phyloP scores from a whole-genome alignment of 1,284 basidiomycete genomes.

The Melampsora larici-populina region DNA sequence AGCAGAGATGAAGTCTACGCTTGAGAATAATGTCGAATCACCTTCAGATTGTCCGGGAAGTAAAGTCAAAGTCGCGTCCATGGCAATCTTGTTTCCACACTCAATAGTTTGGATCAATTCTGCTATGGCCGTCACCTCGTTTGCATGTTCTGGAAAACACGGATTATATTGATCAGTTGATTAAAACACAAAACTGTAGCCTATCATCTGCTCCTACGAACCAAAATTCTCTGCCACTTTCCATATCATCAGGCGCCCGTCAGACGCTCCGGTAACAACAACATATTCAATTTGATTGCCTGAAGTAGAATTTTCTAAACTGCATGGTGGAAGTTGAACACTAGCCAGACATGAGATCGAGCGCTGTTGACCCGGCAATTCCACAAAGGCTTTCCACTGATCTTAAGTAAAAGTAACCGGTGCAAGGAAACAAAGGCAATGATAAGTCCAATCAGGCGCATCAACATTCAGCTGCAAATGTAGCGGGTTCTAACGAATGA shows the following conservation, averaged over 20 bases:
- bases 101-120: slow-evolving; percentile 63
- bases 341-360: slow-evolving; percentile 34
- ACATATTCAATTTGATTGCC: slow-evolving; percentile 4
- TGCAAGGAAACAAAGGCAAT: background rate
- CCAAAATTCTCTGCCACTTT: background rate
- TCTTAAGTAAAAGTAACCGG: background rate
- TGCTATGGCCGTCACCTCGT: slow-evolving; percentile 51
- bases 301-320: background rate
- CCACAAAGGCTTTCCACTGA: slow-evolving; percentile 14
- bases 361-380: slow-evolving; percentile 21
- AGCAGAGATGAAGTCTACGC: background rate
- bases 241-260: slow-evolving; percentile 27
- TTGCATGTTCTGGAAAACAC: background rate
- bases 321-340: background rate
- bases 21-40: slow-evolving; percentile 51
- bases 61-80: slow-evolving; percentile 64
- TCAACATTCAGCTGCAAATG: background rate
- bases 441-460: background rate
- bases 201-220: slow-evolving; percentile 13
- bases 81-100: slow-evolving; percentile 68
- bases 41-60: slow-evolving; percentile 66
- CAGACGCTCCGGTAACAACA: slow-evolving; percentile 29
- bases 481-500: background rate
- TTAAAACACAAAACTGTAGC: background rate
- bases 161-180: background rate